Evolutionary conservation across 129 eudicot species (phyloP).

Genomic region (Rutidosis leptorrhynchoides): DNA sequence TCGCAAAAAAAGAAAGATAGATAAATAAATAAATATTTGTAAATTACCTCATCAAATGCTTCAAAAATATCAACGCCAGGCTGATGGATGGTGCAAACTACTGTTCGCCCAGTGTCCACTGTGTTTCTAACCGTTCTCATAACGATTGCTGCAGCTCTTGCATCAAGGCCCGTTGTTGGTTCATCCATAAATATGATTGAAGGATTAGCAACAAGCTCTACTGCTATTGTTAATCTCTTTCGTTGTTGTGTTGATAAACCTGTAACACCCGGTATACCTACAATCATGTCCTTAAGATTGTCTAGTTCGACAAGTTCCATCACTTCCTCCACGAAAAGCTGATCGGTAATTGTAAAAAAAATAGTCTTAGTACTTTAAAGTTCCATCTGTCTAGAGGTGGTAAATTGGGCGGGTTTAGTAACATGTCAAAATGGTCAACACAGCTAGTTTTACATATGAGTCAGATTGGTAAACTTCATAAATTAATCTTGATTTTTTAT

Average conservation of each 20-base stretch:
- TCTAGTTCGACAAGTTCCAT: constrained; percentile 44
- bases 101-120: constrained; percentile 52
- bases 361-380: not conserved
- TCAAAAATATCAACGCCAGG: constrained; percentile 53
- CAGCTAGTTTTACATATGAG: not conserved
- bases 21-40: not conserved
- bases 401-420: not conserved
- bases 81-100: constrained; percentile 56
- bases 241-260: constrained; percentile 52
- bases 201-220: constrained; percentile 53
- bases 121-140: constrained; percentile 53
- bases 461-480: not conserved
- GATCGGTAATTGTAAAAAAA: not conserved
- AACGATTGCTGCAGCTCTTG: constrained; percentile 58
- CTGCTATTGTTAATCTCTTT: constrained; percentile 51
- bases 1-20: not conserved
- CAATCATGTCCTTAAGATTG: constrained; percentile 33
- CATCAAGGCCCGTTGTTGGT: constrained; percentile 59
- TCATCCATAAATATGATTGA: constrained; percentile 57
- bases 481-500: no score
- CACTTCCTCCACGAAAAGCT: constrained; percentile 45
- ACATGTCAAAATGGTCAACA: not conserved
- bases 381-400: not conserved
- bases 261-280: constrained; percentile 43
- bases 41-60: constrained; percentile 49